phyloP scores from a whole-genome alignment of 148 eudicot genomes.

The Fagopyrum esculentum region DNA sequence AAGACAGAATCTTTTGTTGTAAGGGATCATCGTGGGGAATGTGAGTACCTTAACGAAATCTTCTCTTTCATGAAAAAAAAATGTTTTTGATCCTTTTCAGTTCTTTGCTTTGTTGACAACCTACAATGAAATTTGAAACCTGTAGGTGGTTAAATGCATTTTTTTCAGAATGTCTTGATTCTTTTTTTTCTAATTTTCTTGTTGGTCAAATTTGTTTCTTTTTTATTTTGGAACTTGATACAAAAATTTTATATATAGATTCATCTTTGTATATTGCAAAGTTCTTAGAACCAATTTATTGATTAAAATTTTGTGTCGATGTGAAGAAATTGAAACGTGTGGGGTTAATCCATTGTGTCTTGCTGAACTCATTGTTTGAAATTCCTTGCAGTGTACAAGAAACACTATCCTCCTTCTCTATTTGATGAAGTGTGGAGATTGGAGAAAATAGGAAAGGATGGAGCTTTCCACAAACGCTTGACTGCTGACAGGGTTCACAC shows the following conservation, averaged over 20 bases:
- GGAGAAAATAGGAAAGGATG: slow-evolving; percentile 64
- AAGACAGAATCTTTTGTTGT: slow-evolving; percentile 65
- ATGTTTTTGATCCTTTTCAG: background rate
- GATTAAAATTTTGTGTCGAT: background rate
- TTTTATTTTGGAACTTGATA: background rate
- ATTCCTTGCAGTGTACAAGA: slow-evolving; percentile 60
- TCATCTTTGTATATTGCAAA: background rate
- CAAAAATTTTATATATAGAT: background rate
- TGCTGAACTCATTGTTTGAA: slow-evolving; percentile 5
- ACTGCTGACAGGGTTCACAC: slow-evolving; percentile 39
- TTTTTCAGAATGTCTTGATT: background rate
- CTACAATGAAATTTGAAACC: background rate
- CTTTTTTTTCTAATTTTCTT: background rate
- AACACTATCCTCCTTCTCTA: slow-evolving; percentile 65
- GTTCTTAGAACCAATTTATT: background rate
- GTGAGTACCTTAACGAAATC: slow-evolving; percentile 36
- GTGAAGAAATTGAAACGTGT: background rate
- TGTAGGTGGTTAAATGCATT: background rate
- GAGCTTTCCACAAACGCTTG: slow-evolving; percentile 66
- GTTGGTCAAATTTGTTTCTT: background rate
- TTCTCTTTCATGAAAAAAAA: background rate
- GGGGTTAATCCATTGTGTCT: background rate
- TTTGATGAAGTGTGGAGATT: slow-evolving; percentile 71
- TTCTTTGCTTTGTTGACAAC: background rate
- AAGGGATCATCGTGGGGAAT: slow-evolving; percentile 76